Percentiles rank a stretch among this genome's conserved stretches.
Conservation (phyloP, 2,329 filamentous ascomycete genomes). For the Curvularia spicifera region DNA sequence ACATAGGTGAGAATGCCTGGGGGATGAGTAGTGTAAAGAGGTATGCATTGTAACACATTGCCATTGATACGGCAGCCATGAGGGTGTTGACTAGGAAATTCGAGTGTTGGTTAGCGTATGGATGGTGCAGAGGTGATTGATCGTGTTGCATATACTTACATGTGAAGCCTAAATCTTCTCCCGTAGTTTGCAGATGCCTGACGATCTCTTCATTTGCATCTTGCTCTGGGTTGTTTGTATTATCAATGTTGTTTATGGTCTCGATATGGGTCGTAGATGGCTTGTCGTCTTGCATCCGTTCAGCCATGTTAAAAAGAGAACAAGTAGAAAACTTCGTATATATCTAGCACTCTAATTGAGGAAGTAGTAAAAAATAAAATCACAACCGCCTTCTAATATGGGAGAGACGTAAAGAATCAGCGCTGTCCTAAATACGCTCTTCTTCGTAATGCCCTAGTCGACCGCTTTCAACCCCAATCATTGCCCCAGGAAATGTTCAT, state of each 20-base stretch:
- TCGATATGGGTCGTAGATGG: constrained; percentile 24
- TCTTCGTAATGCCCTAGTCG: constrained; percentile 4
- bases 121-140: too few relatives aligned
- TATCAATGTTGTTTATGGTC: constrained; percentile 21
- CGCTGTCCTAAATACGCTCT: constrained; percentile 11
- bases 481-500: constrained; percentile 5
- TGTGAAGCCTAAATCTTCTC: constrained; percentile 42
- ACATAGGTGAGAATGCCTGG: constrained; percentile 42
- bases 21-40: constrained; percentile 44
- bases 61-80: constrained; percentile 38
- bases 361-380: background rate
- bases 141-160: constrained; percentile 8
- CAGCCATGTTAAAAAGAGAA: background rate
- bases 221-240: constrained; percentile 11
- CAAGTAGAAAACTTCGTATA: background rate
- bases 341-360: background rate
- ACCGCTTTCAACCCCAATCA: background rate
- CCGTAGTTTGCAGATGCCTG: constrained; percentile 36
- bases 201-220: constrained; percentile 40
- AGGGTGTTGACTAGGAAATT: constrained; percentile 21
- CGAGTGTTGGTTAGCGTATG: background rate
- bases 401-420: constrained; percentile 3
- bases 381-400: background rate
- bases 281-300: constrained; percentile 21
- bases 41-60: constrained; percentile 44